Percentiles rank a stretch among this genome's conserved stretches.
phyloP scores from a whole-genome alignment of 345 rosid genomes.

The Salix udensis region DNA sequence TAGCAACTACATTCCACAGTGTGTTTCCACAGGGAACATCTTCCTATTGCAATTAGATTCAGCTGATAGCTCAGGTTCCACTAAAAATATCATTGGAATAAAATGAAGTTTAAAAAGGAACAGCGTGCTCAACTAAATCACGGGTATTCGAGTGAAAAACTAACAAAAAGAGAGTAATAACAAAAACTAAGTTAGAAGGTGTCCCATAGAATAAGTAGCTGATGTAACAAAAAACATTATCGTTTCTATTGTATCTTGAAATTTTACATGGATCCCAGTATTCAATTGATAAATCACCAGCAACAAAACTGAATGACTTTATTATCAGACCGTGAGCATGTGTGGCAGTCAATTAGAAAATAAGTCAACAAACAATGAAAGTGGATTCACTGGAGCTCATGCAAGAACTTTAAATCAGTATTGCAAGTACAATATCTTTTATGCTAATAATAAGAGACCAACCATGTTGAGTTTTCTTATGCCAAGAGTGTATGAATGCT shows the following conservation, averaged over 20 bases:
- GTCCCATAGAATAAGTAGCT: background rate
- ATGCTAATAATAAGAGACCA: background rate
- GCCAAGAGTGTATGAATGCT: background rate
- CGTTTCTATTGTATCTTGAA: background rate
- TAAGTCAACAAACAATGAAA: background rate
- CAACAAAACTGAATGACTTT: no score
- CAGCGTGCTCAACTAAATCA: background rate
- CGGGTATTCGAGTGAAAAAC: background rate
- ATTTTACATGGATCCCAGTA: no score
- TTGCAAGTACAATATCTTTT: background rate
- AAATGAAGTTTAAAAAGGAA: background rate
- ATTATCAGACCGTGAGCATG: background rate
- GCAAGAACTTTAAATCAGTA: background rate
- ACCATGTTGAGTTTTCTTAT: background rate
- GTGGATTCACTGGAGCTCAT: background rate
- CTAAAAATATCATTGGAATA: background rate
- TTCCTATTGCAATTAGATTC: background rate
- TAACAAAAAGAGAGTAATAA: background rate
- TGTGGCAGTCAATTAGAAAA: background rate
- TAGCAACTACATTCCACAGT: background rate
- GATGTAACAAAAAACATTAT: background rate
- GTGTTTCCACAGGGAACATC: background rate
- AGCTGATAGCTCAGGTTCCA: background rate
- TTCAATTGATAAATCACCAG: no score
- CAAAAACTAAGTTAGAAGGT: background rate